Conservation (phyloP, 1,139 yeast species). For the Scheffersomyces parashehatae region DNA sequence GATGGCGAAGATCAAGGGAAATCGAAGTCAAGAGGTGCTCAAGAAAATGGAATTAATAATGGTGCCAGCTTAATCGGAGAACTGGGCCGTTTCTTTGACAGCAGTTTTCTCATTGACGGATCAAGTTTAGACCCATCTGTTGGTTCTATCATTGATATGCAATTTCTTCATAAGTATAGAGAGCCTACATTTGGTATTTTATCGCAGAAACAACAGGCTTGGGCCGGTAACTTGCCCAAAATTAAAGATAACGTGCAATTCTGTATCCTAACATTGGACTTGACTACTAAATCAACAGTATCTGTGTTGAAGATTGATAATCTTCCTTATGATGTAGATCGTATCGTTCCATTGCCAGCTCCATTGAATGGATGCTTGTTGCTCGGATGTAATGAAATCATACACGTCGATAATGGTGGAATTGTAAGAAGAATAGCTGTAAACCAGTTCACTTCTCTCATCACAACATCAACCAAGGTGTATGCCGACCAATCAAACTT, state of each 20-base stretch:
- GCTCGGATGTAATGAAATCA: slow-evolving; percentile 73
- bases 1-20: slow-evolving; percentile 5
- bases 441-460: slow-evolving; percentile 53
- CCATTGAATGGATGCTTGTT: slow-evolving; percentile 75
- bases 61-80: slow-evolving; percentile 3
- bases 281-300: slow-evolving; percentile 62
- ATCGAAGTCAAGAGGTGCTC: slow-evolving; percentile 12
- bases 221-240: slow-evolving; percentile 73
- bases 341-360: slow-evolving; percentile 59
- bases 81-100: slow-evolving; percentile 30
- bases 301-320: slow-evolving; percentile 62
- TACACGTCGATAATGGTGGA: slow-evolving; percentile 85
- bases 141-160: slow-evolving; percentile 62
- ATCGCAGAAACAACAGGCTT: slow-evolving; percentile 61
- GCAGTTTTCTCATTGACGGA: slow-evolving; percentile 61
- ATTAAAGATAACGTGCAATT: slow-evolving; percentile 64
- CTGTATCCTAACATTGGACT: slow-evolving; percentile 65
- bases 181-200: slow-evolving; percentile 81
- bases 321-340: slow-evolving; percentile 75
- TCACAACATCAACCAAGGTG: slow-evolving; percentile 50
- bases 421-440: slow-evolving; percentile 66
- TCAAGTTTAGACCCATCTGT: slow-evolving; percentile 57
- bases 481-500: slow-evolving; percentile 55
- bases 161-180: slow-evolving; percentile 68
- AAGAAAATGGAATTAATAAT: slow-evolving; percentile 13